Evolutionary conservation across 208 protist genomes (phyloP).

Genomic region (Phytomonas sp.): DNA sequence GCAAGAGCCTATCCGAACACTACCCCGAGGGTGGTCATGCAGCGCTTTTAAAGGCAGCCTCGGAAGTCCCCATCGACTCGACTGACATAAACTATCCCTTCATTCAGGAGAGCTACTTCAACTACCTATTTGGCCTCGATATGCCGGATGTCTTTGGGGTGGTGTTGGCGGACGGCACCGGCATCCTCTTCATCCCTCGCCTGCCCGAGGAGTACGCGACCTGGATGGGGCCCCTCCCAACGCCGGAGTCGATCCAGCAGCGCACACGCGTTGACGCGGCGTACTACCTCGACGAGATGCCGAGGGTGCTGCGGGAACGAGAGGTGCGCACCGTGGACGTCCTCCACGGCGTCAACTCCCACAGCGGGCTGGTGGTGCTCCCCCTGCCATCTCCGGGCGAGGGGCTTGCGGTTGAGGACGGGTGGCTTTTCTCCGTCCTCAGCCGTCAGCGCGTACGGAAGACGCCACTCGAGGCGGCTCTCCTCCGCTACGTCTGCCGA

Average conservation of each 20-base stretch:
- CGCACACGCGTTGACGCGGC: conserved; percentile 63
- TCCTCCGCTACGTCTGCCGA: conserved; percentile 87
- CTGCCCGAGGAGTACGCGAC: conserved; percentile 79
- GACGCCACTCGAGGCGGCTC: conserved; percentile 85
- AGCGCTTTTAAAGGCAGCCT: conserved; percentile 65
- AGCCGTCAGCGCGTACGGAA: conserved; percentile 80
- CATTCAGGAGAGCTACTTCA: conserved; percentile 93
- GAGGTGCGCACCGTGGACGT: conserved; percentile 66
- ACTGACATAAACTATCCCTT: conserved; percentile 87
- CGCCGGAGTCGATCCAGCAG: conserved; percentile 46
- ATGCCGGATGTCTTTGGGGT: conserved; percentile 77
- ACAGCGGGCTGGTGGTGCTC: conserved; percentile 67
- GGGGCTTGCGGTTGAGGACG: conserved; percentile 15
- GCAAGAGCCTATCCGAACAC: conserved; percentile 21
- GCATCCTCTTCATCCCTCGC: conserved; percentile 82
- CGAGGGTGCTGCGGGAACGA: conserved; percentile 27
- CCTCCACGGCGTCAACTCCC: conserved; percentile 65
- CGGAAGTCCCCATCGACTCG: conserved; percentile 83
- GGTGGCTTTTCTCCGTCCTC: conserved; percentile 54
- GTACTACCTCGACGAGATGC: conserved; percentile 81
- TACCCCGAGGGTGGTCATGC: conserved; percentile 50
- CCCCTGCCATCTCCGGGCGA: conserved; percentile 29
- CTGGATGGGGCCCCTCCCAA: conserved; percentile 88
- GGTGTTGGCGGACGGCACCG: conserved; percentile 53
- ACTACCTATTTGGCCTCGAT: conserved; percentile 87